A percentile compares a stretch with the other conserved stretches of the same genome.
Conservation (phyloP, 306 rosid species). For the Myrica gale region DNA sequence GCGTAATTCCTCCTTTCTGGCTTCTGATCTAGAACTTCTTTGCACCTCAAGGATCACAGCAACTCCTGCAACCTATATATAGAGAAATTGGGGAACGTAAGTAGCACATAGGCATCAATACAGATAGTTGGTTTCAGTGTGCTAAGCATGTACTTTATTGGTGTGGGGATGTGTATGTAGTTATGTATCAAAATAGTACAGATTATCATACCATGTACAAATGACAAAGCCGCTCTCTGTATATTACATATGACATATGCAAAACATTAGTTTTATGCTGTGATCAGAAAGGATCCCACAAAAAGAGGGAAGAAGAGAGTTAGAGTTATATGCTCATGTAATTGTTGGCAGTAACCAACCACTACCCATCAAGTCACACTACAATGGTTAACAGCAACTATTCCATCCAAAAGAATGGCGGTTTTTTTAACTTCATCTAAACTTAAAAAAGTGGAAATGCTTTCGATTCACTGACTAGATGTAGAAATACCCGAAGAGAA, state of each 20-base stretch:
- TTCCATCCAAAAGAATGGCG: neutral
- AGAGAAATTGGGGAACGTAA: conserved; percentile 21
- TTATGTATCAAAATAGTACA: neutral
- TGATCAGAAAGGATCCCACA: too few species aligned
- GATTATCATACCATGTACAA: neutral
- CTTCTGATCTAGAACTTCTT: conserved; percentile 88
- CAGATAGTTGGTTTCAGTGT: conserved; percentile 7
- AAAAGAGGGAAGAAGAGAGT: neutral
- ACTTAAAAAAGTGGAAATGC: neutral
- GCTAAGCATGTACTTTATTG: conserved; percentile 4
- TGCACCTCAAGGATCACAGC: conserved; percentile 81
- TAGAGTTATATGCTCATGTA: neutral
- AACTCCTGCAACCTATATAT: conserved; percentile 71
- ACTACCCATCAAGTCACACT: neutral
- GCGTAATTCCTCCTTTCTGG: conserved; percentile 82
- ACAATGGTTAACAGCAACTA: neutral
- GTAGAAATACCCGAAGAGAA: neutral
- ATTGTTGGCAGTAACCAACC: neutral
- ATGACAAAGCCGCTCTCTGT: neutral
- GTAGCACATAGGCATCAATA: conserved; percentile 18
- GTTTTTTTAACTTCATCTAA: neutral
- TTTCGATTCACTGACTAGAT: neutral
- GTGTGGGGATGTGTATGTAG: neutral
- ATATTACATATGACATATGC: neutral
- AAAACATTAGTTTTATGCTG: neutral